These are phyloP conservation scores for Coemansia sp. DNA, from an alignment of 192 early-diverging fungal species.

Conservation along the genomic window DNA sequence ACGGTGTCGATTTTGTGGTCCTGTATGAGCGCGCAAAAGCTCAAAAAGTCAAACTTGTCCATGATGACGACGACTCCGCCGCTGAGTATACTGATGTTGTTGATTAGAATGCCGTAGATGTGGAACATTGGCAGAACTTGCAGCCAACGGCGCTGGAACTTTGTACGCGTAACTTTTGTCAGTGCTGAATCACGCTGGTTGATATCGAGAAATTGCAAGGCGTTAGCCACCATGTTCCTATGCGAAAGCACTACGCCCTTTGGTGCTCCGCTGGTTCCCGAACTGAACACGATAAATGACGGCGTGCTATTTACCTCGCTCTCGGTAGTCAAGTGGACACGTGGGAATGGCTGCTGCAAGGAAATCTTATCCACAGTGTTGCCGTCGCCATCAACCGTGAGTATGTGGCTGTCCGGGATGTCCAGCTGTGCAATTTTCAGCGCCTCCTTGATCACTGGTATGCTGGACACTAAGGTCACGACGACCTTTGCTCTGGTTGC, in stretches of 20 bases:
- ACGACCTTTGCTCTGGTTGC: conserved; percentile 70
- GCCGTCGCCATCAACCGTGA: conserved; percentile 29
- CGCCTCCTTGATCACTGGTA: conserved; percentile 35
- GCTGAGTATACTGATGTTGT: conserved; percentile 43
- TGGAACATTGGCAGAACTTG: conserved; percentile 73
- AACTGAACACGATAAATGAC: conserved; percentile 54
- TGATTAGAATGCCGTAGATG: conserved; percentile 67
- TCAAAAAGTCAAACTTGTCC: conserved; percentile 72
- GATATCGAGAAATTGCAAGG: conserved; percentile 58
- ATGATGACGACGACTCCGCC: conserved; percentile 70
- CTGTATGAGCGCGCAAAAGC: conserved; percentile 67
- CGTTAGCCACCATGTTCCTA: conserved; percentile 79
- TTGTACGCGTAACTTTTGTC: conserved; percentile 14
- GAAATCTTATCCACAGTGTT: conserved; percentile 20
- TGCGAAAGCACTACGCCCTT: conserved; percentile 89
- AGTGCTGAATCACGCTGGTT: conserved; percentile 39
- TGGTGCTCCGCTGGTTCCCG: conserved; percentile 61
- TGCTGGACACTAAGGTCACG: conserved; percentile 56
- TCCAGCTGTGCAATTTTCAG: conserved; percentile 25
- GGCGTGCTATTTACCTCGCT: conserved; percentile 27
- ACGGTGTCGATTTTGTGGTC: conserved; percentile 70
- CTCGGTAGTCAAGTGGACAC: conserved; percentile 28
- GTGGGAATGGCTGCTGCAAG: conserved; percentile 32
- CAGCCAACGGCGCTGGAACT: conserved; percentile 39
- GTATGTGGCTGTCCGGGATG: conserved; percentile 29